These are phyloP conservation scores for Fusarium heterosporum DNA, from an alignment of 2,329 filamentous ascomycete species.

Conservation along the genomic window DNA sequence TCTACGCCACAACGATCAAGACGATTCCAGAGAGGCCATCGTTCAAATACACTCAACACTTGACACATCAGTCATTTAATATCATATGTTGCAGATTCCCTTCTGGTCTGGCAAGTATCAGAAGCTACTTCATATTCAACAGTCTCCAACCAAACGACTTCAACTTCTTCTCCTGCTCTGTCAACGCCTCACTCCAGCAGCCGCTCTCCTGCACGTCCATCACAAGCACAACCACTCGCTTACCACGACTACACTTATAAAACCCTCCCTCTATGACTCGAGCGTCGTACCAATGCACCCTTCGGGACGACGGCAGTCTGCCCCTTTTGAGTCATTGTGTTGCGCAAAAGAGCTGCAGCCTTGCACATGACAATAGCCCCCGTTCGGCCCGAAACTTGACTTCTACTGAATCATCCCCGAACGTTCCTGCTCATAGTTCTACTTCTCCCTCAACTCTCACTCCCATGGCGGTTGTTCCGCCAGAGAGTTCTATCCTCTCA, in stretches of 20 bases:
- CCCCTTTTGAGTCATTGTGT: slow-evolving; percentile 43
- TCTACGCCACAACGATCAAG: not conserved
- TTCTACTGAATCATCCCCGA: slow-evolving; percentile 36
- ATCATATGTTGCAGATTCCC: slow-evolving; percentile 14
- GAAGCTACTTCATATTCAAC: slow-evolving; percentile 9
- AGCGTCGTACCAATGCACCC: slow-evolving; percentile 47
- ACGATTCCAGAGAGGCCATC: not conserved
- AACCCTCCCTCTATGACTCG: slow-evolving; percentile 39
- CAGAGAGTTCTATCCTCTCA: slow-evolving; percentile 44
- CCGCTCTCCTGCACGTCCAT: slow-evolving; percentile 8
- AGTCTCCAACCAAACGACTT: not conserved
- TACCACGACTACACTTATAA: slow-evolving; percentile 13
- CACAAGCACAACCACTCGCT: not conserved
- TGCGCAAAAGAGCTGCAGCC: slow-evolving; percentile 45
- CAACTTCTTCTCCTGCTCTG: not conserved
- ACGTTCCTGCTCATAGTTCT: slow-evolving; percentile 5
- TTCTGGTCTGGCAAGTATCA: not conserved
- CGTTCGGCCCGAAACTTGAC: slow-evolving; percentile 44
- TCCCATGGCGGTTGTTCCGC: slow-evolving; percentile 40
- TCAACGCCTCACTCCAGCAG: slow-evolving; percentile 5
- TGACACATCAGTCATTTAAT: not conserved
- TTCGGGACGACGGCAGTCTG: slow-evolving; percentile 45
- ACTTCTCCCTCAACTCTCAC: slow-evolving; percentile 21
- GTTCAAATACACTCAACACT: not conserved
- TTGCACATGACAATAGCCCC: slow-evolving; percentile 44